phyloP scores from a whole-genome alignment of 352 stramenopile genomes.

The Phytophthora boehmeriae region DNA sequence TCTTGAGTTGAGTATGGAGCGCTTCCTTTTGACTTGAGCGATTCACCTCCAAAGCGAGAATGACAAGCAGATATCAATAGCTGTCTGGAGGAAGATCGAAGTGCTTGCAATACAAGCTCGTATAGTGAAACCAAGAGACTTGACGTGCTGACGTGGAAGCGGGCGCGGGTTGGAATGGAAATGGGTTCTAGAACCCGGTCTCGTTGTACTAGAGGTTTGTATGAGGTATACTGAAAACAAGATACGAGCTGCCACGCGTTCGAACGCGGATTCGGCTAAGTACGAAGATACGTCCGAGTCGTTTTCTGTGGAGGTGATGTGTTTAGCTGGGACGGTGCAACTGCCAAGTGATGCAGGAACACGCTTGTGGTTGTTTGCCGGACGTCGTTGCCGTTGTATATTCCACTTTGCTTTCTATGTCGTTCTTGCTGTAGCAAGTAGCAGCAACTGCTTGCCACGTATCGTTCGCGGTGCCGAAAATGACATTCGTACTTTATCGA shows the following conservation, averaged over 20 bases:
- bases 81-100: conserved; percentile 30
- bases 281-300: conserved; percentile 38
- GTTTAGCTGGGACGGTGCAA: background rate
- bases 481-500: conserved; percentile 31
- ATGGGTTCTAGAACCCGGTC: conserved; percentile 25
- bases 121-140: conserved; percentile 29
- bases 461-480: background rate
- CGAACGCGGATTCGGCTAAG: conserved; percentile 15
- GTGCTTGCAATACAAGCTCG: conserved; percentile 28
- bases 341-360: conserved; percentile 1
- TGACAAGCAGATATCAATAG: conserved; percentile 30
- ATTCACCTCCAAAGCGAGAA: conserved; percentile 57
- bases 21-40: conserved; percentile 21
- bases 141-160: conserved; percentile 38
- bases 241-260: conserved; percentile 41
- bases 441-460: conserved; percentile 20
- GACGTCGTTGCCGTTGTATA: conserved; percentile 5
- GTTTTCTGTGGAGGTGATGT: background rate
- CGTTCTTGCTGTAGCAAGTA: background rate
- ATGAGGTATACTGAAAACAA: conserved; percentile 28
- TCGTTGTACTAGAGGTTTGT: conserved; percentile 10
- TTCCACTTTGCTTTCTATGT: background rate
- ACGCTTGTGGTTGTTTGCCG: conserved; percentile 9
- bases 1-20: conserved; percentile 9
- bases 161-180: background rate